Conservation (phyloP, 2,329 filamentous ascomycete species). For the Torrubiella hemipterigena region DNA sequence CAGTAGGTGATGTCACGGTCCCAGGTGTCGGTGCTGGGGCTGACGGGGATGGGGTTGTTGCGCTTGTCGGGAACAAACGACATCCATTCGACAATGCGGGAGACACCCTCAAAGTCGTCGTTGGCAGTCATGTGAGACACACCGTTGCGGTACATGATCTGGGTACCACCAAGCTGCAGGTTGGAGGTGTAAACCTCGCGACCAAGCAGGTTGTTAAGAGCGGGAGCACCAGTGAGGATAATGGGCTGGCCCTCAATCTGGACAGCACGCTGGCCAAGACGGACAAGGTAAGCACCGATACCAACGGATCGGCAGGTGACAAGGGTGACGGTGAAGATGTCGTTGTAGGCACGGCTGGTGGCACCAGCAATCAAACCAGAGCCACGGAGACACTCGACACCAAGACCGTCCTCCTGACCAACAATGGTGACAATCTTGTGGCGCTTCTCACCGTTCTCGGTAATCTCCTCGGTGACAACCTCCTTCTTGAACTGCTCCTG, state of each 20-base stretch:
- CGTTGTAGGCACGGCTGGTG: conserved; percentile 92
- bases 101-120: conserved; percentile 95
- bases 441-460: conserved; percentile 77
- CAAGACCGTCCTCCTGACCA: conserved; percentile 87
- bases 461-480: conserved; percentile 69
- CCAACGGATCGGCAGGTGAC: conserved; percentile 97
- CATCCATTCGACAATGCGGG: conserved; percentile 97
- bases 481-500: conserved; percentile 75
- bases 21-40: conserved; percentile 75
- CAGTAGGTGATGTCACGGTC: conserved; percentile 85
- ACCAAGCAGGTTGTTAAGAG: conserved; percentile 95
- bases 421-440: conserved; percentile 92
- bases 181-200: conserved; percentile 99
- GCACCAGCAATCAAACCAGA: conserved; percentile 97
- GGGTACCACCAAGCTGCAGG: conserved; percentile 97
- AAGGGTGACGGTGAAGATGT: conserved; percentile 96
- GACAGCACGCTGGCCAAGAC: conserved; percentile 94
- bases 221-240: conserved; percentile 92
- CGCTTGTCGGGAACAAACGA: conserved; percentile 95
- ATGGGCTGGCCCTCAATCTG: conserved; percentile 99
- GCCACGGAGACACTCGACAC: conserved; percentile 93
- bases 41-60: conserved; percentile 84
- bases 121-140: conserved; percentile 97
- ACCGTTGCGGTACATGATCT: conserved; percentile 99
- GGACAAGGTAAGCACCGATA: conserved; percentile 98